Conservation (phyloP, 176 grass and related monocot genomes). For the Oryza longistaminata region DNA sequence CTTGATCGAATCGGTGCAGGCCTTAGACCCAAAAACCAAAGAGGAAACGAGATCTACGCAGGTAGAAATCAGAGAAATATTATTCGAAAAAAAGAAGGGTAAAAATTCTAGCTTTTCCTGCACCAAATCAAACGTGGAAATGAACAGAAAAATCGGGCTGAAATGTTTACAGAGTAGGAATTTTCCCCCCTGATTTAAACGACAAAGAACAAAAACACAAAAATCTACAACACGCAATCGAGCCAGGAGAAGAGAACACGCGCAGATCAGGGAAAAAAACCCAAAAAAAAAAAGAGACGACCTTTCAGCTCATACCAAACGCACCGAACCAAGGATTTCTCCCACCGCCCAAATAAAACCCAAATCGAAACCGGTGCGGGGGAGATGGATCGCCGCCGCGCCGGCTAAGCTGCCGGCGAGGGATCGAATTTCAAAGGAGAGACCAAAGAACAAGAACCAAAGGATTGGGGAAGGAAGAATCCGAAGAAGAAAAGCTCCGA, state of each 20-base stretch:
- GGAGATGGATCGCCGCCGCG: not conserved
- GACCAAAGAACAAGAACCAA: not conserved
- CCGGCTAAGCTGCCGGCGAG: too few species aligned
- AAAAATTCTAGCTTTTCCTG: slow-evolving; percentile 1
- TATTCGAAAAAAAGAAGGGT: not conserved
- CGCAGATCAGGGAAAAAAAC: slow-evolving; percentile 32
- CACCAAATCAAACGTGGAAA: slow-evolving; percentile 24
- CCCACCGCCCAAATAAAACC: not conserved
- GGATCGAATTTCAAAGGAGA: not conserved
- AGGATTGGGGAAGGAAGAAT: not conserved
- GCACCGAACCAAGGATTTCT: not conserved
- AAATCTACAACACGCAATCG: slow-evolving; percentile 20
- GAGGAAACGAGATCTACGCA: slow-evolving; percentile 18
- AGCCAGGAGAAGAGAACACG: not conserved
- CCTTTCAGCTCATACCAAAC: not conserved
- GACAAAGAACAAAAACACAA: not conserved
- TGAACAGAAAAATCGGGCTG: not conserved
- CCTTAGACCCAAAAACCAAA: not conserved
- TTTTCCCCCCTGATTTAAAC: not conserved
- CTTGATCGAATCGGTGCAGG: not conserved
- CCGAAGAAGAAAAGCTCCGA: not conserved
- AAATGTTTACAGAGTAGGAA: not conserved
- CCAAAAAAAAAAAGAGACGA: not conserved
- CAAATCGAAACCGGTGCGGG: not conserved
- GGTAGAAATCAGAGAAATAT: not conserved